These are phyloP conservation scores for Dissophora globulifera DNA, from an alignment of 192 early-diverging fungal genomes.

Conservation along the genomic window DNA sequence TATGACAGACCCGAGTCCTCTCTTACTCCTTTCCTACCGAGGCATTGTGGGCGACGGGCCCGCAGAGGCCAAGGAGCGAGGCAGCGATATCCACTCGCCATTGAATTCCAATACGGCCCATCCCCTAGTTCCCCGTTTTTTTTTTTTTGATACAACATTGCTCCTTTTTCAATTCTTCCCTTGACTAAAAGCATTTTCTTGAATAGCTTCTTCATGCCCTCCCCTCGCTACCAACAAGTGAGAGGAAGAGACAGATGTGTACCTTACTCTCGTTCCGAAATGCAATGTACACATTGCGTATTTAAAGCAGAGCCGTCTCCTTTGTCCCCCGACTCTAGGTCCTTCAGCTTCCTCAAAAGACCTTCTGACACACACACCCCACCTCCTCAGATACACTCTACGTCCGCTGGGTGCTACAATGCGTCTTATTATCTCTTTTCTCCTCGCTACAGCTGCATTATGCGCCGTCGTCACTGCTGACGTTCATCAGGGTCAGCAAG, in stretches of 20 bases:
- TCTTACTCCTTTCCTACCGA: neutral
- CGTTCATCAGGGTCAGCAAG: conserved; percentile 15
- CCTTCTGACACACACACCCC: too few relatives aligned
- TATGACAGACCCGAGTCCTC: too few relatives aligned
- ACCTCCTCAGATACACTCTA: too few relatives aligned
- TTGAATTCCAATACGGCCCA: conserved; percentile 16
- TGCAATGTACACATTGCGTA: neutral
- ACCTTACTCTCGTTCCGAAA: too few relatives aligned
- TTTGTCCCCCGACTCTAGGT: too few relatives aligned
- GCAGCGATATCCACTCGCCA: neutral
- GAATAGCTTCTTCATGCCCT: too few relatives aligned
- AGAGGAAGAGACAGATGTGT: too few relatives aligned
- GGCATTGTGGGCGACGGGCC: too few relatives aligned
- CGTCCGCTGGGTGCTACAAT: conserved; percentile 1
- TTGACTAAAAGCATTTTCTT: conserved; percentile 30
- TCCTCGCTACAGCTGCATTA: conserved; percentile 26
- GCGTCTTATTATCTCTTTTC: conserved; percentile 37
- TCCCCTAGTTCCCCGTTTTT: conserved; percentile 11
- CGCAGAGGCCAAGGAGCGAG: neutral
- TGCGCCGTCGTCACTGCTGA: conserved; percentile 18
- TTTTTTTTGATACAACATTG: neutral
- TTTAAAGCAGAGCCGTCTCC: too few relatives aligned
- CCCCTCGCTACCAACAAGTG: too few relatives aligned
- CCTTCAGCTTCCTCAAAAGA: too few relatives aligned
- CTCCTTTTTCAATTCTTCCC: conserved; percentile 27